Evolutionary conservation across 1,284 basidiomycete genomes (phyloP), one percentile per base, ranked within the genome.

Genomic region (Nidula niveotomentosa): DNA sequence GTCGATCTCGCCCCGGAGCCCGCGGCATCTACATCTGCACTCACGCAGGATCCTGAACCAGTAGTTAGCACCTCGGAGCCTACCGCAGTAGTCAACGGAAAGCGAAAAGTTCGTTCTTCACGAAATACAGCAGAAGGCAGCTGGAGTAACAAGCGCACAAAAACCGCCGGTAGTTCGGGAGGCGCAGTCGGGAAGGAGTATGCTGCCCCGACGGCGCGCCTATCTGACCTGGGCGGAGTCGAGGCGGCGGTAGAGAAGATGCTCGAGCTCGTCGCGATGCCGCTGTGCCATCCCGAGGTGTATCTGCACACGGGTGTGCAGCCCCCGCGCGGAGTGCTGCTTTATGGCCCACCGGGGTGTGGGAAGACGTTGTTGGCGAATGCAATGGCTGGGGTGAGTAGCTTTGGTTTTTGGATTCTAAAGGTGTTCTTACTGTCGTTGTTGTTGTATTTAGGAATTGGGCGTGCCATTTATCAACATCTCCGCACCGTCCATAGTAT

Each of bases 311-410:
- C 94, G 0, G 96, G 96, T 1, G 91, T 98, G 8, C 90, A 93
- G 60, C 90, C 96, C 3, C 96, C 96, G 0, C 77, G 95, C 50
- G 96, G 96, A n/a, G 94, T 99, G 0, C 73, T 99, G 18, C 74
- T 99, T 6, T 93, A 98, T 70, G 97, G 96, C 1, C 96, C 96
- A 1, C 96, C 96, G 0, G 96, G 96, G 7, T 98, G 96, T 66
- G 97, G 97, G 10, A 99, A 99, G 75, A 97, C 95, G 0, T 73
- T 96, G 65, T 73, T 96, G 15, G 94, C 94, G 8, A 89, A 93
- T 68, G 95, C 96, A 17, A 91, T 98, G 51, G 96, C 95, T 41
- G 96, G 96, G 55, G 93, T 93, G 67, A 66, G 88, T 49, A 33
- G 10, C 23, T 7, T 36, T 12, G 39, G 41, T 34, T 36, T 48